Base-by-base conservation (phyloP, 2,329 filamentous ascomycete species). In the Huntiella abstrusa region DNA sequence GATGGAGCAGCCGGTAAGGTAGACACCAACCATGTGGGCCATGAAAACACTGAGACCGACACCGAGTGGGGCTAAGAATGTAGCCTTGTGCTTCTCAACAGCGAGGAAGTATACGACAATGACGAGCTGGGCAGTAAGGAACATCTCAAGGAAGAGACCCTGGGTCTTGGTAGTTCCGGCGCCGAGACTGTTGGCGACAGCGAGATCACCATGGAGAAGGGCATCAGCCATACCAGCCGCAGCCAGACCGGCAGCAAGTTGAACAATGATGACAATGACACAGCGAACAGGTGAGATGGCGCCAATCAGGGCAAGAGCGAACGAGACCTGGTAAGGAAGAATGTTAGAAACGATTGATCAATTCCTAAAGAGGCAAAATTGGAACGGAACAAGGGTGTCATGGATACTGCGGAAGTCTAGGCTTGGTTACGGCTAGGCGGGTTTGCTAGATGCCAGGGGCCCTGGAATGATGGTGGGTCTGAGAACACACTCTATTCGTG, bases 31-130 rank as follows among this genome's bases (percentile, higher is more conserved):
- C 43, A 68, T 57, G 56, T 70, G 61, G 4, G 63, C 62, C 38
- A 84, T 69, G 58, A 85, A 84, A 45, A 85, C 67, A 0, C 79
- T 66, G 2, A 83, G 60, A 1, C 82, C 82, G 53, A 86, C 83
- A 10, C 77, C 79, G 3, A 85, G 62, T 0, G 81, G 80, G 0
- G 80, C 80, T 1, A 84, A 61, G 55, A 70, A 83, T 0, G 80
- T 85, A 2, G 74, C 73, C 39, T 77, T 75, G 58, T 84, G 79
- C 61, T 85, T 84, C 57, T 83, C 78, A 3, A 75, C 73, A 0
- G 78, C 79, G 39, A 83, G 66, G 71, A 83, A 79, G 57, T 77
- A 72, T 28, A 81, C 72, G 2, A 75, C 70, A 45, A 81, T 64
- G 5, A 80, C 69, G 7, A 82, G 64, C 55, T 78, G 67, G 0